Evolutionary conservation across 2,329 filamentous ascomycete species (phyloP).

Genomic region (Didymella segeticola): DNA sequence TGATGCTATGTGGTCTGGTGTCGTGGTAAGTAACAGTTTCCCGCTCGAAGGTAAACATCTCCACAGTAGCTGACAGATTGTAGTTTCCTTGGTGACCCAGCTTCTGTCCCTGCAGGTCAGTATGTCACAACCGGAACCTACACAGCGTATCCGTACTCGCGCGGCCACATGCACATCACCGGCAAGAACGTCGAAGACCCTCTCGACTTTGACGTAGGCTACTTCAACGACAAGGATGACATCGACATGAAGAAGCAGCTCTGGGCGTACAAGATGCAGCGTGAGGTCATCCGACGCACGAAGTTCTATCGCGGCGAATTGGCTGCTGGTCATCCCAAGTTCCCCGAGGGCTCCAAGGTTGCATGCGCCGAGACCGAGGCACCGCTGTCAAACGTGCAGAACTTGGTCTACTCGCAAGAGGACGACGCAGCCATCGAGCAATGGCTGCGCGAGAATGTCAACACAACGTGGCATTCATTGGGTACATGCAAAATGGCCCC

Average conservation of each 20-base stretch:
- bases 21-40: conserved; percentile 37
- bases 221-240: conserved; percentile 61
- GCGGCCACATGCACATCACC: conserved; percentile 67
- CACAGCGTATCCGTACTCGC: conserved; percentile 66
- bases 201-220: conserved; percentile 65
- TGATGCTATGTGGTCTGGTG: conserved; percentile 55
- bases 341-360: conserved; percentile 28
- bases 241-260: conserved; percentile 66
- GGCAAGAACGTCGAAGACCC: conserved; percentile 53
- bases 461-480: conserved; percentile 44
- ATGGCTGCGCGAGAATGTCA: conserved; percentile 47
- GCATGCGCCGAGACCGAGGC: conserved; percentile 20
- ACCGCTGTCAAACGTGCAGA: conserved; percentile 19
- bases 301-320: conserved; percentile 56
- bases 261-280: conserved; percentile 71
- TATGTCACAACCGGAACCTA: conserved; percentile 63
- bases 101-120: conserved; percentile 50
- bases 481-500: conserved; percentile 45
- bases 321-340: conserved; percentile 46
- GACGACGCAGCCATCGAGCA: conserved; percentile 51
- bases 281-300: conserved; percentile 66
- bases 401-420: conserved; percentile 32
- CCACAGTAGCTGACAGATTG: conserved; percentile 10
- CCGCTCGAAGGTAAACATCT: accelerated
- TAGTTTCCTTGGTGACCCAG: conserved; percentile 41